phyloP scores from a whole-genome alignment of 768 basidiomycete genomes.

The Psilocybe cubensis region DNA sequence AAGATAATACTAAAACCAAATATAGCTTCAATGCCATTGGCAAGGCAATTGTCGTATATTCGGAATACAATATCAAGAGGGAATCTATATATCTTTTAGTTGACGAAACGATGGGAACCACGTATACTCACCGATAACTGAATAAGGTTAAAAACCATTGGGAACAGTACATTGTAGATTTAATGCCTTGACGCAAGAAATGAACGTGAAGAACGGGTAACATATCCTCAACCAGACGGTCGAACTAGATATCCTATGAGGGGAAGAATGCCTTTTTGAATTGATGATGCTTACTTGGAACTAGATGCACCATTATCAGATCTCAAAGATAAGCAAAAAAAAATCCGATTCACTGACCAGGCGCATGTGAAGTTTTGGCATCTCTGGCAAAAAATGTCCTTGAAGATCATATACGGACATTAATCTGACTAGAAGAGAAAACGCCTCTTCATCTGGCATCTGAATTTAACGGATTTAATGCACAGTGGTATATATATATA shows the following conservation, averaged over 20 bases:
- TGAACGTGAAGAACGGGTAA: conserved; percentile 93
- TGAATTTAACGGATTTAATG: conserved; percentile 33
- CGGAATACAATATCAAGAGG: conserved; percentile 93
- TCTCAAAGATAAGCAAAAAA: not conserved
- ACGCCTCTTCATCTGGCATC: conserved; percentile 99
- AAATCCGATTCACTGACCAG: conserved; percentile 53
- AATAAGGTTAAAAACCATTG: conserved; percentile 99
- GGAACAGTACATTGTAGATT: conserved; percentile 97
- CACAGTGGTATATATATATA: not conserved
- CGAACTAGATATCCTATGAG: conserved; percentile 61
- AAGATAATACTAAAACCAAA: conserved; percentile 93
- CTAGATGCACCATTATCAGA: conserved; percentile 9
- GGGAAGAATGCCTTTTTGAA: not conserved
- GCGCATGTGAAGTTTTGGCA: conserved; percentile 95
- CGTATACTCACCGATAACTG: conserved; percentile 75
- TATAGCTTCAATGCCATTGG: conserved; percentile 95
- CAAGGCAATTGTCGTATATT: conserved; percentile 95
- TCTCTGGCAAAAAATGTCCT: conserved; percentile 97
- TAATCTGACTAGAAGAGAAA: conserved; percentile 89
- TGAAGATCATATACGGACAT: conserved; percentile 98
- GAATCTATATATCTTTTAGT: conserved; percentile 56
- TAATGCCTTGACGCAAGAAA: conserved; percentile 91
- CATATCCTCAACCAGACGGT: conserved; percentile 90
- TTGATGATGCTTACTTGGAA: conserved; percentile 25
- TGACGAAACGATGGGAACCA: not conserved